Evolutionary conservation across 164 flowering plant genomes (phyloP).

Genomic region (Cinnamomum micranthum): DNA sequence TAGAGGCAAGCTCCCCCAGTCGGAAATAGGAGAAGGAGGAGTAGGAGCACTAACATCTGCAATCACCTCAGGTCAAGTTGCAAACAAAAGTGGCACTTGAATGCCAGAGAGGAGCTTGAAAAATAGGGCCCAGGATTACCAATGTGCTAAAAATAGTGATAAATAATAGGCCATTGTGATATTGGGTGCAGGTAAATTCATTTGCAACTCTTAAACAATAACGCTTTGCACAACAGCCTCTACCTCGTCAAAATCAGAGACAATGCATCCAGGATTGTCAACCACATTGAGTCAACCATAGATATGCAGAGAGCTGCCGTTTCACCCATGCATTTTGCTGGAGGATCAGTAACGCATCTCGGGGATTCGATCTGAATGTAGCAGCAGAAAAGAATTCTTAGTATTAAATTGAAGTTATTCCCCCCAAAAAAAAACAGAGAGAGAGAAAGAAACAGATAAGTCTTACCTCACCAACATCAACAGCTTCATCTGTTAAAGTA

Average conservation of each 20-base stretch:
- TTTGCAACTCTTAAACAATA: too few relatives aligned
- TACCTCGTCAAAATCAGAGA: conserved; percentile 89
- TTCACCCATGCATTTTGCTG: conserved; percentile 58
- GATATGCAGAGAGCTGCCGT: conserved; percentile 75
- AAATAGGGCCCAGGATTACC: too few relatives aligned
- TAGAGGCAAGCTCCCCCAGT: too few relatives aligned
- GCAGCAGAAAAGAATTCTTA: conserved; percentile 3
- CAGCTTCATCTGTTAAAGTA: conserved; percentile 96
- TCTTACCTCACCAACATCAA: conserved; percentile 89
- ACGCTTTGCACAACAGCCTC: neutral
- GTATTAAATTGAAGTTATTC: neutral
- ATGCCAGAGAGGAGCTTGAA: too few relatives aligned
- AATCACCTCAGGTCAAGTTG: too few relatives aligned
- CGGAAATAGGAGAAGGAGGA: too few relatives aligned
- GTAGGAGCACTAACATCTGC: too few relatives aligned
- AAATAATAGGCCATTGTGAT: too few relatives aligned
- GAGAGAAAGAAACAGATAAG: neutral
- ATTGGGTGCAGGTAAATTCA: too few relatives aligned
- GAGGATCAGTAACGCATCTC: conserved; percentile 60
- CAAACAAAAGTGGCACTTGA: too few relatives aligned
- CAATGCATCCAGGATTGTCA: conserved; percentile 89
- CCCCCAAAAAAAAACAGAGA: neutral
- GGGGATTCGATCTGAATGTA: conserved; percentile 83
- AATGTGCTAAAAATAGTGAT: too few relatives aligned
- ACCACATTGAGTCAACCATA: conserved; percentile 95